These are phyloP conservation scores for Gleditsia sinensis DNA, from an alignment of 306 rosid genomes.

Conservation along the genomic window DNA sequence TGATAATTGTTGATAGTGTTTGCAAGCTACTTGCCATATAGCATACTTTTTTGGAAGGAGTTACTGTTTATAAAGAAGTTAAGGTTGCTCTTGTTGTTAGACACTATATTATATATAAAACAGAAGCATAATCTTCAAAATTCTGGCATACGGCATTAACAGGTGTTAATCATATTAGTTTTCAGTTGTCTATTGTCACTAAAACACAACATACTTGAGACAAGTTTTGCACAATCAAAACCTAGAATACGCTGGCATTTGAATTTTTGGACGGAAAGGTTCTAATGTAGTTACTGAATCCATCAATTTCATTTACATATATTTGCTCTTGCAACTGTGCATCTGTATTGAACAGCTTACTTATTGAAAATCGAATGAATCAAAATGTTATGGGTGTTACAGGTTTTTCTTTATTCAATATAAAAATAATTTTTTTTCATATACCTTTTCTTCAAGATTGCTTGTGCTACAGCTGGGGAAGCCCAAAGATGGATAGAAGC, in stretches of 20 bases:
- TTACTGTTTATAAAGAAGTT: slow-evolving; percentile 24
- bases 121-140: slow-evolving; percentile 16
- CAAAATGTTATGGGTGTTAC: neutral
- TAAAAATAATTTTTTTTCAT: slow-evolving; percentile 31
- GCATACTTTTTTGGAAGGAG: slow-evolving; percentile 6
- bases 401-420: slow-evolving; percentile 4
- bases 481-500: slow-evolving; percentile 88
- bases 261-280: neutral
- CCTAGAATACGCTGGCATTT: neutral
- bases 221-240: slow-evolving; percentile 12
- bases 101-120: slow-evolving; percentile 2
- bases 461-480: slow-evolving; percentile 75
- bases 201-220: slow-evolving; percentile 1
- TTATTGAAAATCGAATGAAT: slow-evolving; percentile 10
- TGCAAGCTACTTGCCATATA: slow-evolving; percentile 22
- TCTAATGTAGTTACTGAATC: slow-evolving; percentile 22
- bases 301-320: slow-evolving; percentile 11
- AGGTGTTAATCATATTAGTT: neutral
- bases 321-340: slow-evolving; percentile 21
- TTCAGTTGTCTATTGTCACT: neutral
- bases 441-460: slow-evolving; percentile 58
- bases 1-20: slow-evolving; percentile 2
- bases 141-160: neutral
- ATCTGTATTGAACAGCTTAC: slow-evolving; percentile 15
- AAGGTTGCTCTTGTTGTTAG: slow-evolving; percentile 6